These are phyloP conservation scores for Meyerozyma carpophila DNA, from an alignment of 1,139 yeast species.

Conservation along the genomic window DNA sequence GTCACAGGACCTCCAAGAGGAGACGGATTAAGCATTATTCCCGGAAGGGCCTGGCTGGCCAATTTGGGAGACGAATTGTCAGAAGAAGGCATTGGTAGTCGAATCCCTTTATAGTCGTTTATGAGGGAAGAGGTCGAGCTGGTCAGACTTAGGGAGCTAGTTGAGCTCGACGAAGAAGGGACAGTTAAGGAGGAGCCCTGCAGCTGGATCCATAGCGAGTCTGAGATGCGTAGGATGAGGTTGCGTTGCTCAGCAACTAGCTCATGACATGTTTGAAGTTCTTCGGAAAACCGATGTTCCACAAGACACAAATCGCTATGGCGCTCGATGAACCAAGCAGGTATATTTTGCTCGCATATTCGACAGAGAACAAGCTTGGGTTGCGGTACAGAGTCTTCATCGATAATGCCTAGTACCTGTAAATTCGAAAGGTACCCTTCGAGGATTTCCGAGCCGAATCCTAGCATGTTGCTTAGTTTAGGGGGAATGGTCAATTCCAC, in stretches of 20 bases:
- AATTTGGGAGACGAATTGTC: slow-evolving; percentile 17
- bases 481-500: slow-evolving; percentile 63
- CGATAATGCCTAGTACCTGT: slow-evolving; percentile 55
- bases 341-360: slow-evolving; percentile 87
- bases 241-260: slow-evolving; percentile 66
- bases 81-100: slow-evolving; percentile 35
- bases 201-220: slow-evolving; percentile 23
- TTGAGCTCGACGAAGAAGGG: neutral
- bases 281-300: slow-evolving; percentile 79
- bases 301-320: slow-evolving; percentile 86
- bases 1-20: neutral
- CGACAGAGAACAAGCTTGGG: slow-evolving; percentile 81
- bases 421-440: slow-evolving; percentile 66
- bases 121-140: slow-evolving; percentile 8
- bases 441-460: slow-evolving; percentile 85
- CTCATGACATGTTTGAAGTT: slow-evolving; percentile 76
- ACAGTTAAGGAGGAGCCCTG: slow-evolving; percentile 4
- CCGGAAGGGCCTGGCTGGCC: slow-evolving; percentile 17
- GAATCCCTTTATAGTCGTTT: slow-evolving; percentile 57
- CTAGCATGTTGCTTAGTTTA: slow-evolving; percentile 64
- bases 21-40: slow-evolving; percentile 6
- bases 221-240: slow-evolving; percentile 43
- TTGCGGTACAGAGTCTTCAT: slow-evolving; percentile 62
- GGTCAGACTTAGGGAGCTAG: neutral
- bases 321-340: slow-evolving; percentile 94